These are phyloP conservation scores for Syzygium malaccense DNA, from an alignment of 441 rosid genomes.

Conservation along the genomic window DNA sequence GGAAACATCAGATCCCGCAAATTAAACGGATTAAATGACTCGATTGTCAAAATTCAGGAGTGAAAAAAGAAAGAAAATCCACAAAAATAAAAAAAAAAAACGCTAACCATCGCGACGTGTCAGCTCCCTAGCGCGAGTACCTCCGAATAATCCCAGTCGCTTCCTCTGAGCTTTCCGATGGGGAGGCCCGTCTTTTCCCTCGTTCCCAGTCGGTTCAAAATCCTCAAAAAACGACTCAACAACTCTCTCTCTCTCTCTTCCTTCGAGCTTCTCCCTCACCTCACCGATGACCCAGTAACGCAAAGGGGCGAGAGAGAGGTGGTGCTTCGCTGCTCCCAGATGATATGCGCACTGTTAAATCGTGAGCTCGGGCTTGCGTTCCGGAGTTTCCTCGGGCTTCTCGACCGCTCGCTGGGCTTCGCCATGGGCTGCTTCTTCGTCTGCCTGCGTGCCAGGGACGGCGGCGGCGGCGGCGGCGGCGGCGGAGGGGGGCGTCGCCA, in stretches of 20 bases:
- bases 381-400: conserved; percentile 32
- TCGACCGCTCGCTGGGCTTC: conserved; percentile 33
- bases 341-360: conserved; percentile 26
- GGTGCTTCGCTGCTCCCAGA: neutral
- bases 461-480: conserved; percentile 5
- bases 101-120: neutral
- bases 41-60: neutral
- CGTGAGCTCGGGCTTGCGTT: conserved; percentile 21
- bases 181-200: conserved; percentile 29
- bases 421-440: conserved; percentile 80
- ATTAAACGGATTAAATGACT: neutral
- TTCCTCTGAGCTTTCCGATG: neutral
- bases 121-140: neutral
- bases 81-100: neutral
- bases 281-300: neutral
- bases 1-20: neutral
- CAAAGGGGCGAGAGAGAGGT: neutral
- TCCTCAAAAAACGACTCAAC: conserved; percentile 34
- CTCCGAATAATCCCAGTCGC: neutral
- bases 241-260: conserved; percentile 11
- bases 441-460: conserved; percentile 62
- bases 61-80: too few species aligned
- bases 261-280: neutral
- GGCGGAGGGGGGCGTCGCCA: conserved; percentile 17
- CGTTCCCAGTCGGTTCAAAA: conserved; percentile 37